Evolutionary conservation across 352 stramenopile genomes (phyloP), one percentile per base, ranked within the genome.

Genomic region (Blastocystis sp.): DNA sequence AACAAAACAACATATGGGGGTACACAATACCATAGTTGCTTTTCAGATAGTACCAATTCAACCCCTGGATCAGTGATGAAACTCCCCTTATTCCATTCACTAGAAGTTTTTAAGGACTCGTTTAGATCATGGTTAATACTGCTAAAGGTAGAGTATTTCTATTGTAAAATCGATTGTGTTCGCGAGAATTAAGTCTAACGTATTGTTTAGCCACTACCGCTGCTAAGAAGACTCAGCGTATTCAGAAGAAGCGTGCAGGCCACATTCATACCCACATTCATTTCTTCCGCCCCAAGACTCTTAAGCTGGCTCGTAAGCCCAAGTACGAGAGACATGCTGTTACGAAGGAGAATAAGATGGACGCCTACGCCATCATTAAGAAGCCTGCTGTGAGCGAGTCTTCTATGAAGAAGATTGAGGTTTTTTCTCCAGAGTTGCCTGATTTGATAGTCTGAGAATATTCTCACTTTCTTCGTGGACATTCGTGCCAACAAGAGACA

Each of bases 301-400:
- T 99, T 34, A 94, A 94, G 91, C 93, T 98, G 79, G 92, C 93
- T 34, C 94, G 96, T 90, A 96, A 96, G 66, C 97, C 97, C 43
- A 98, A 97, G 91, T 99, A 98, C 92, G 92, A 94, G 23, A 92
- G 91, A 90, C 98, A 97, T 93, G 92, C 94, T 89, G 93, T 96
- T 47, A 94, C 95, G 37, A 95, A 59, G 39, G 41, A 80, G 20
- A 97, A 94, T 92, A 97, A 96, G 91, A 93, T 98, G 90, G 96
- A 99, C 93, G 98, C 98, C 94, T 98, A 98, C 93, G 94, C 95
- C 92, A 97, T 99, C 91, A 98, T 99, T 93, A 99, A 99, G 94
- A 95, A 97, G 88, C 97, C 97, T 53, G 92, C 99, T 69, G 99
- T 97, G 76, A 99, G 97, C 50, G 70, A 80, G 34, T 80, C 70